Conservation (phyloP, 2,329 filamentous ascomycete genomes). For the Pseudogymnoascus sp. region DNA sequence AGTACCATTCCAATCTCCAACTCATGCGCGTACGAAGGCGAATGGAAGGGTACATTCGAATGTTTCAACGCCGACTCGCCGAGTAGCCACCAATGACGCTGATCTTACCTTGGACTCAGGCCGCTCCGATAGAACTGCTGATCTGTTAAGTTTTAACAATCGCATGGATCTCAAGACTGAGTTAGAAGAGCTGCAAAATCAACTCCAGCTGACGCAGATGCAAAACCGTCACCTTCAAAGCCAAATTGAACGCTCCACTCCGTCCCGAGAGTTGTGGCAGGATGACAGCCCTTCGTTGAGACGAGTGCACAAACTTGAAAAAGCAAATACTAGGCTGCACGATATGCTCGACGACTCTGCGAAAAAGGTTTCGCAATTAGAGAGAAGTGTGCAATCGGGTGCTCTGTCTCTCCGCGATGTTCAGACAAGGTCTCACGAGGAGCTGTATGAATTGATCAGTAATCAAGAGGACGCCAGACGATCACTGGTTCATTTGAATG, state of each 20-base stretch:
- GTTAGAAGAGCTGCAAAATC: slow-evolving; percentile 85
- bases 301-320: slow-evolving; percentile 83
- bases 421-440: slow-evolving; percentile 87
- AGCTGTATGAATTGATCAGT: slow-evolving; percentile 85
- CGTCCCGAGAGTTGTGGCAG: slow-evolving; percentile 49
- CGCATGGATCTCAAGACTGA: slow-evolving; percentile 87
- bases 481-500: slow-evolving; percentile 73
- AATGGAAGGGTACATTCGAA: slow-evolving; percentile 58
- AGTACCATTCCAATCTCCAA: slow-evolving; percentile 65
- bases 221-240: slow-evolving; percentile 87
- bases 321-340: slow-evolving; percentile 83
- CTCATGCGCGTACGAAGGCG: slow-evolving; percentile 49
- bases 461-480: slow-evolving; percentile 85
- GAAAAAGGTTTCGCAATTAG: slow-evolving; percentile 83
- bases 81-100: slow-evolving; percentile 55
- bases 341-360: slow-evolving; percentile 91
- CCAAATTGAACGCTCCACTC: slow-evolving; percentile 65
- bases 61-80: slow-evolving; percentile 67
- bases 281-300: slow-evolving; percentile 72
- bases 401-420: slow-evolving; percentile 85
- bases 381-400: slow-evolving; percentile 77
- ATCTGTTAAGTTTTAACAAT: slow-evolving; percentile 76
- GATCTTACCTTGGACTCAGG: slow-evolving; percentile 58
- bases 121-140: slow-evolving; percentile 75
- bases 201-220: slow-evolving; percentile 90